Evolutionary conservation across 2,329 filamentous ascomycete genomes (phyloP).

Genomic region (Stenocarpella maydis): DNA sequence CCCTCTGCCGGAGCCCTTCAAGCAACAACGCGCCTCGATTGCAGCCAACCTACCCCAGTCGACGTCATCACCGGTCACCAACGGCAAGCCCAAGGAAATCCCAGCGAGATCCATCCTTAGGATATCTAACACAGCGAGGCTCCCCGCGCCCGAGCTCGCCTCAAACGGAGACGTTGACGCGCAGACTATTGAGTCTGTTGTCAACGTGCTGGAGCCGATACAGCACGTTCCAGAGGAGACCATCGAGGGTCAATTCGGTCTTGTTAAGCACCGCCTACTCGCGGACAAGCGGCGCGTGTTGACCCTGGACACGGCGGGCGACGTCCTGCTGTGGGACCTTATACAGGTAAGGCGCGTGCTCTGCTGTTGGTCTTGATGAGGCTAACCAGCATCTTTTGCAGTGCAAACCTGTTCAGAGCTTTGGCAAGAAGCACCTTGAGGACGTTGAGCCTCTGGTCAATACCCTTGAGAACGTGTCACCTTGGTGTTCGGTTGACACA

Average conservation of each 20-base stretch:
- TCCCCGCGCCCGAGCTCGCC: constrained; percentile 65
- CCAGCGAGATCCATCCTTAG: constrained; percentile 80
- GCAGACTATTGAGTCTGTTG: constrained; percentile 29
- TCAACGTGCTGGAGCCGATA: constrained; percentile 66
- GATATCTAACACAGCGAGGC: constrained; percentile 83
- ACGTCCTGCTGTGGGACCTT: constrained; percentile 94
- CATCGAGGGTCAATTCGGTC: constrained; percentile 92
- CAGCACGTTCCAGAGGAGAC: constrained; percentile 77
- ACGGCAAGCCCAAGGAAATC: constrained; percentile 68
- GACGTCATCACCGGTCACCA: constrained; percentile 45
- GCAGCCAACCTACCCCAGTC: constrained; percentile 48
- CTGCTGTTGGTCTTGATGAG: constrained; percentile 3
- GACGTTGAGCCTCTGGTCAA: constrained; percentile 90
- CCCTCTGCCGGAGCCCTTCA: constrained; percentile 66
- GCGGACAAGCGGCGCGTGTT: constrained; percentile 90
- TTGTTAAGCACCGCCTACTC: constrained; percentile 91
- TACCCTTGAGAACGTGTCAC: constrained; percentile 86
- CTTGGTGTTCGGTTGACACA: constrained; percentile 96
- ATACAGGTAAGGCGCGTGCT: constrained; percentile 67
- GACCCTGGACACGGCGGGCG: constrained; percentile 92
- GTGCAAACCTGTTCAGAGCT: constrained; percentile 89
- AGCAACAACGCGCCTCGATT: constrained; percentile 58
- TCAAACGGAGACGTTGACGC: constrained; percentile 65
- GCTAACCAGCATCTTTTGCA: constrained; percentile 47
- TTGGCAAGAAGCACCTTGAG: constrained; percentile 92